A percentile compares a stretch with the other conserved stretches of the same genome.
These are phyloP conservation scores for Colletotrichum tamarilloi DNA, from an alignment of 2,329 filamentous ascomycete species.

Conservation along the genomic window DNA sequence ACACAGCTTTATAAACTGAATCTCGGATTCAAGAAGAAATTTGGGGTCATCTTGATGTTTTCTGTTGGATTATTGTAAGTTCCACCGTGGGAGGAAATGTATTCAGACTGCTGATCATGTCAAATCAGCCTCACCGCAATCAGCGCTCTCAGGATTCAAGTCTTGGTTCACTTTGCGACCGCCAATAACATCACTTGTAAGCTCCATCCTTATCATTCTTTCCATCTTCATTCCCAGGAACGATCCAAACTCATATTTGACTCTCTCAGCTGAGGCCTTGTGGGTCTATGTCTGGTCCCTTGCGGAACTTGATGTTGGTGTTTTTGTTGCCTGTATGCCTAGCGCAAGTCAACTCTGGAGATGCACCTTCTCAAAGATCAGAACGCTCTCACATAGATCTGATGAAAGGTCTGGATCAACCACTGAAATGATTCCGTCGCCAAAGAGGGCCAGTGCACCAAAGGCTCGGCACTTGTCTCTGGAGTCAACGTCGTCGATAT, in stretches of 20 bases:
- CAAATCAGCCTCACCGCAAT: slow-evolving; percentile 7
- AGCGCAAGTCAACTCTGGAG: slow-evolving; percentile 11
- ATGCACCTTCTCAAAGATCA: background rate
- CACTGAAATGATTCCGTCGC: background rate
- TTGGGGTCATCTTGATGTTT: slow-evolving; percentile 45
- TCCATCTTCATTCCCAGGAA: no score
- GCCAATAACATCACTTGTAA: slow-evolving; percentile 3
- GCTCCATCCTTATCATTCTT: background rate
- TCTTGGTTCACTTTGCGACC: background rate
- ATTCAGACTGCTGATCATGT: background rate
- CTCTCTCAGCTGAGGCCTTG: background rate
- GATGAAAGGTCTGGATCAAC: background rate
- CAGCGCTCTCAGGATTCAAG: background rate
- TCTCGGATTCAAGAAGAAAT: slow-evolving; percentile 43
- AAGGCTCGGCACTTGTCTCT: background rate
- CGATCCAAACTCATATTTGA: background rate
- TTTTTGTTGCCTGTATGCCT: slow-evolving; percentile 11
- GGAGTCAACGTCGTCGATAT: background rate
- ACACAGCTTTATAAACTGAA: slow-evolving; percentile 46
- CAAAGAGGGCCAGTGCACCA: background rate
- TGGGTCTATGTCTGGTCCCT: slow-evolving; percentile 7
- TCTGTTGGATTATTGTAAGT: slow-evolving; percentile 38
- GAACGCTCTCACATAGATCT: background rate
- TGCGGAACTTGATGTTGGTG: background rate
- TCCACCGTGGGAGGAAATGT: no score